Evolutionary conservation across 2,329 filamentous ascomycete species (phyloP), one percentile per base, ranked within the genome.

Genomic region (Beauveria rudraprayagi): DNA sequence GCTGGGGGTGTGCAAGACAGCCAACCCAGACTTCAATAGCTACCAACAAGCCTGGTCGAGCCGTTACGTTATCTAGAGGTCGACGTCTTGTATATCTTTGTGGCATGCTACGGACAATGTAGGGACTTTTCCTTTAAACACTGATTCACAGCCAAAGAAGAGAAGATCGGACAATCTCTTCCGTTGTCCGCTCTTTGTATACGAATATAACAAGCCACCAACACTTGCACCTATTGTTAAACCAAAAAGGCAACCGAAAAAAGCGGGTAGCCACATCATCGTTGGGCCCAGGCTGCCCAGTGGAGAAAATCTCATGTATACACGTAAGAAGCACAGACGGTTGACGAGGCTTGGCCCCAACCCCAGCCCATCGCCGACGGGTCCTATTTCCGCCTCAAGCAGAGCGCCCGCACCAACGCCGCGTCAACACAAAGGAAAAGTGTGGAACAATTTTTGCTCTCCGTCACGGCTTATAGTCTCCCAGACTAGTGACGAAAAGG

Each of bases 381-480:
- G 55, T n/a, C 56, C 56, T 58, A 50, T 50, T 58, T 58, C 56
- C 56, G 56, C 34, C 30, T 22, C 30, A 50, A 57, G 30, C 55
- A 16, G 44, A 44, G 56, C 56, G 56, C 56, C 56, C 56, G 56
- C 56, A 58, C 56, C 30, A 51, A 50, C 22, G 46, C 10, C 9
- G n/a, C 28, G 40, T 34, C 30, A 40, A 19, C 19, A 37, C 28
- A 22, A 22, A 37, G 34, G 30, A 19, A 52, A 30, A 30, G 50
- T 19, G 28, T 34, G 50, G 26, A 52, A 37, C 51, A 40, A 40
- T 26, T 40, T 6, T 40, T 22, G 28, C 19, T 22, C 28, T 50
- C 16, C 19, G 16, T 47, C 44, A 47, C 24, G 44, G 44, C 34
- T 37, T 16, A 37, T 37, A 37, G 34, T 37, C 34, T 16, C 11